Percentiles rank a stretch among this genome's conserved stretches.
Evolutionary conservation across 306 rosid genomes (phyloP).

Genomic region (Rosa lucieae): DNA sequence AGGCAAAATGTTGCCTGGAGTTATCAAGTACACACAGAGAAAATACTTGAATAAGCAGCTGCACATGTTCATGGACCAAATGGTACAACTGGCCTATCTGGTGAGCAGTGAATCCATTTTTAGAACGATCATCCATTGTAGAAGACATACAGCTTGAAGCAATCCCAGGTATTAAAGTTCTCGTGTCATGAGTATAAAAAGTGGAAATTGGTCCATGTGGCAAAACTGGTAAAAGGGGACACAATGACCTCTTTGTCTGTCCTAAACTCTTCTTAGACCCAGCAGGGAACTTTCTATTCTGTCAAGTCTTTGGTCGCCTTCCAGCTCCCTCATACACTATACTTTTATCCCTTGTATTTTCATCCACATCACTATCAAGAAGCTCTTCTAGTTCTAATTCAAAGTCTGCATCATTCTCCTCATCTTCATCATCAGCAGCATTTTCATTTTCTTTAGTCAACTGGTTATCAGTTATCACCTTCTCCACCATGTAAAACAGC

Average conservation of each 20-base stretch:
- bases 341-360: slow-evolving; percentile 33
- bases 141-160: slow-evolving; percentile 38
- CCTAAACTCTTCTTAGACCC: slow-evolving; percentile 49
- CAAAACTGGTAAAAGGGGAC: slow-evolving; percentile 79
- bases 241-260: slow-evolving; percentile 63
- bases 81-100: slow-evolving; percentile 81
- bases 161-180: slow-evolving; percentile 49
- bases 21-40: slow-evolving; percentile 71
- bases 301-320: slow-evolving; percentile 84
- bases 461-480: slow-evolving; percentile 32
- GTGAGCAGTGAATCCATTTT: slow-evolving; percentile 74
- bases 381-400: slow-evolving; percentile 96
- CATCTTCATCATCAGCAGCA: slow-evolving; percentile 75
- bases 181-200: slow-evolving; percentile 37
- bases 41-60: slow-evolving; percentile 91
- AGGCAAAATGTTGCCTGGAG: slow-evolving; percentile 72
- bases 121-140: slow-evolving; percentile 47
- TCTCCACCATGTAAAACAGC: slow-evolving; percentile 78
- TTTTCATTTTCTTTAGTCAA: slow-evolving; percentile 59
- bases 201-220: slow-evolving; percentile 45
- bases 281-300: slow-evolving; percentile 52
- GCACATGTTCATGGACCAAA: slow-evolving; percentile 88
- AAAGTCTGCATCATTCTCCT: slow-evolving; percentile 92
- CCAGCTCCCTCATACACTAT: slow-evolving; percentile 54
- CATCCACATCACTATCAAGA: slow-evolving; percentile 82